Evolutionary conservation across 2,329 filamentous ascomycete species (phyloP), one percentile per base, ranked within the genome.

Genomic region (Tolypocladium cylindrosporum): DNA sequence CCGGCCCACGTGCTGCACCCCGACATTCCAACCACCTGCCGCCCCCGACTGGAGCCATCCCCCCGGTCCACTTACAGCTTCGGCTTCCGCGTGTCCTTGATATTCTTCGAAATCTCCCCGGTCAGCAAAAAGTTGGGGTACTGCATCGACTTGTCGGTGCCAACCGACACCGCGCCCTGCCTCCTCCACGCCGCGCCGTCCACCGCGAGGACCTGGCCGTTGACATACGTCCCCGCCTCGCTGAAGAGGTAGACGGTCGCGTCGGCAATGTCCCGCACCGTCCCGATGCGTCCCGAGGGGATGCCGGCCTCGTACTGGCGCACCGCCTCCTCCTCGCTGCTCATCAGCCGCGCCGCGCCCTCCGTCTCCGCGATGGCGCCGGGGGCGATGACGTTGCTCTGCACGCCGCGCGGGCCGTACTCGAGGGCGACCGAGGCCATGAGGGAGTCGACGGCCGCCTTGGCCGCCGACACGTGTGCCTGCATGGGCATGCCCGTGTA

Each of bases 191-290:
- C 75, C 0, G 74, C 81, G 37, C 84, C 85, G 64, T 89, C 84
- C 63, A 90, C 89, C 39, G 96, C 89, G 41, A 97, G 74, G 3
- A 85, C 83, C 63, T 91, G 86, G 1, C 91, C 94, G 64, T 89
- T 96, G 53, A 97, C 85, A 71, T 89, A 96, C 69, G 87, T 91
- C 1, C 87, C 93, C 0, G 90, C 85, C 52, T 96, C 89, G 52
- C 88, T 89, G 69, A 97, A 94, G 57, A 97, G 72, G 66, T 86
- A 99, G 0, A 97, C 83, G 0, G 93, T 97, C 1, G 93, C 90
- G 72, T 99, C 93, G 0, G 91, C 89, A 66, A 99, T 91, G 68
- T 99, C 93, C 63, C 88, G 88, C 34, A 96, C 84, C 0, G 83
- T 83, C 8, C 93, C 94, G 72, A 85, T 85, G 58, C 92, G 80